Conservation (phyloP, 495 filamentous ascomycete species). For the Lophium mytilinum region DNA sequence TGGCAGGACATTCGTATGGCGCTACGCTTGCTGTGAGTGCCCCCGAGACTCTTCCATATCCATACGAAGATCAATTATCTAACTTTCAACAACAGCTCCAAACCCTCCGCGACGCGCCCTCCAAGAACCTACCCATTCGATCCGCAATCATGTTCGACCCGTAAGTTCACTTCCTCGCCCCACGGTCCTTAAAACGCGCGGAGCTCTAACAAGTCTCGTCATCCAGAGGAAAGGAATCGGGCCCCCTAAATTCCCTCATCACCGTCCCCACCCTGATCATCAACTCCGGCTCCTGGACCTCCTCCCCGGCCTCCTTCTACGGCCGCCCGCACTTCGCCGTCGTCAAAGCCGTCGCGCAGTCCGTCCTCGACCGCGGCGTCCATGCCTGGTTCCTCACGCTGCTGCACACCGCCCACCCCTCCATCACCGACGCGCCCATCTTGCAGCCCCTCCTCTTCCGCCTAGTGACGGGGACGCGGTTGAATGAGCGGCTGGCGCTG, state of each 20-base stretch:
- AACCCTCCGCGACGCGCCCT: slow-evolving; percentile 29
- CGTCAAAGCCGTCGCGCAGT: slow-evolving; percentile 38
- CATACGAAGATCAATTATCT: no score
- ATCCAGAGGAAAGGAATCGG: slow-evolving; percentile 41
- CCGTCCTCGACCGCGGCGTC: background rate
- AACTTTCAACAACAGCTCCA: slow-evolving; percentile 14
- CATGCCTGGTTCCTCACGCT: background rate
- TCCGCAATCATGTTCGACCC: slow-evolving; percentile 18
- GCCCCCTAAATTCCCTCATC: slow-evolving; percentile 44
- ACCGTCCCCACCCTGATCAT: slow-evolving; percentile 42
- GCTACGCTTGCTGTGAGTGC: slow-evolving; percentile 42
- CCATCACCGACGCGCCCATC: slow-evolving; percentile 47
- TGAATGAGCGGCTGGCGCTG: slow-evolving; percentile 6
- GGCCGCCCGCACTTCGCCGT: slow-evolving; percentile 45
- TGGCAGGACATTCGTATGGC: slow-evolving; percentile 47
- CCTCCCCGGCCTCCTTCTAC: slow-evolving; percentile 39
- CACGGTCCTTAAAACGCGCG: no score
- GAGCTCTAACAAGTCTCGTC: no score
- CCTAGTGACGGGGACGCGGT: slow-evolving; percentile 39
- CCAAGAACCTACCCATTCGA: slow-evolving; percentile 21
- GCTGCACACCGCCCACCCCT: slow-evolving; percentile 43
- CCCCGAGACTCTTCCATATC: no score
- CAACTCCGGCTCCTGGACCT: slow-evolving; percentile 46
- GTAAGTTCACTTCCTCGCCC: no score
- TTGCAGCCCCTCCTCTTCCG: slow-evolving; percentile 42